Conservation (phyloP, 1,284 basidiomycete species). For the Lignosus rhinocerotis region DNA sequence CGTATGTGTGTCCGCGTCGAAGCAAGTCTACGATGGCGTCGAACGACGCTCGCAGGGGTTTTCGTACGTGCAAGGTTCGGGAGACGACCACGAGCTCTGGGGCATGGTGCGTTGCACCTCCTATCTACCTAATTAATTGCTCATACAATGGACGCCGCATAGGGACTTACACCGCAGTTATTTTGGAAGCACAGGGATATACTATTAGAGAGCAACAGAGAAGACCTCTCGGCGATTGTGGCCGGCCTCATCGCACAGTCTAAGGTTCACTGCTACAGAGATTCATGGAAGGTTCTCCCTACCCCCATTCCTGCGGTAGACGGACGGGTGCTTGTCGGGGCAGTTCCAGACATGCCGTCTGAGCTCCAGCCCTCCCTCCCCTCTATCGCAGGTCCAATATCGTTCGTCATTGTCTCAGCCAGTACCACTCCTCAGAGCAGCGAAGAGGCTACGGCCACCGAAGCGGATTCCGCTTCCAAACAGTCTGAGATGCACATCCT, state of each 20-base stretch:
- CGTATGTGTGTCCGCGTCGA: constrained; percentile 80
- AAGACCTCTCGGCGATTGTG: constrained; percentile 51
- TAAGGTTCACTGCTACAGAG: neutral
- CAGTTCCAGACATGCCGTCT: constrained; percentile 28
- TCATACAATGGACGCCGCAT: neutral
- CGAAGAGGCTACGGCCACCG: neutral
- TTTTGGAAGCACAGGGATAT: constrained; percentile 66
- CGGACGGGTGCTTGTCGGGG: constrained; percentile 28
- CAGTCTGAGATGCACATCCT: constrained; percentile 22
- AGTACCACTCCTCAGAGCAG: neutral
- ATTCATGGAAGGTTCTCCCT: constrained; percentile 24
- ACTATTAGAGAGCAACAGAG: constrained; percentile 51
- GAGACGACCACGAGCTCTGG: constrained; percentile 90
- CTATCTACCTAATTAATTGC: neutral
- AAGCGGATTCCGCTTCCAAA: neutral
- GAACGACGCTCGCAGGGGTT: constrained; percentile 65
- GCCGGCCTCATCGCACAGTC: constrained; percentile 38
- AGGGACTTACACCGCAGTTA: constrained; percentile 71
- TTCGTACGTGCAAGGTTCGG: constrained; percentile 85
- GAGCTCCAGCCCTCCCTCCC: constrained; percentile 16
- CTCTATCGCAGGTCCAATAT: neutral
- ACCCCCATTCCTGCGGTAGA: constrained; percentile 27
- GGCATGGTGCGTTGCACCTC: constrained; percentile 54
- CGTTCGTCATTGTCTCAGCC: constrained; percentile 27
- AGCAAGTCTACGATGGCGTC: constrained; percentile 54